Conservation (phyloP, 2,329 filamentous ascomycete species). For the Colletotrichum navitas region DNA sequence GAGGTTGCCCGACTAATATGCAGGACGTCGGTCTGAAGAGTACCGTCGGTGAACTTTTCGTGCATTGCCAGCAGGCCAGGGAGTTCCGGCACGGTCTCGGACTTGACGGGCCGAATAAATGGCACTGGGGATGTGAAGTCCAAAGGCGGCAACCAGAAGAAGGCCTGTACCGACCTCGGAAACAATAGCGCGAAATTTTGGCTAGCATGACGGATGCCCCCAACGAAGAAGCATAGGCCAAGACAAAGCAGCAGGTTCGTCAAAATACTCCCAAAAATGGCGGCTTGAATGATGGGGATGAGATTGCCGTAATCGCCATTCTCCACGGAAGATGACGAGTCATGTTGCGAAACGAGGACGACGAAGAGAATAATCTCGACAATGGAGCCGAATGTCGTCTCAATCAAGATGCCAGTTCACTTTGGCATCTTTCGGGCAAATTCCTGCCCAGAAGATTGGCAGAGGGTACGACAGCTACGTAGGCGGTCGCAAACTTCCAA, state of each 20-base stretch:
- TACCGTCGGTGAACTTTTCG: slow-evolving; percentile 49
- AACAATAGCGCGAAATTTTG: slow-evolving; percentile 75
- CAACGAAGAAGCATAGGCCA: slow-evolving; percentile 75
- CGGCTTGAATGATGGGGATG: slow-evolving; percentile 75
- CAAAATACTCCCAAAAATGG: slow-evolving; percentile 76
- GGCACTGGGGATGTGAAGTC: slow-evolving; percentile 52
- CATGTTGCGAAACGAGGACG: slow-evolving; percentile 63
- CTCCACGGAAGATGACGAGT: slow-evolving; percentile 29
- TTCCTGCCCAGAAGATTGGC: slow-evolving; percentile 68
- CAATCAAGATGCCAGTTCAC: slow-evolving; percentile 66
- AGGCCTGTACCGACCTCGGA: slow-evolving; percentile 76
- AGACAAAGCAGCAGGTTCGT: slow-evolving; percentile 77
- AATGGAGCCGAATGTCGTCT: slow-evolving; percentile 69
- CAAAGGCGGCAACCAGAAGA: slow-evolving; percentile 68
- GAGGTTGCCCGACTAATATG: slow-evolving; percentile 73
- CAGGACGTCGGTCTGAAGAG: slow-evolving; percentile 62
- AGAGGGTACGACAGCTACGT: slow-evolving; percentile 63
- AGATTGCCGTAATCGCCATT: slow-evolving; percentile 52
- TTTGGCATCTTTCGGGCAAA: slow-evolving; percentile 75
- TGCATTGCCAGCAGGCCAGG: slow-evolving; percentile 43
- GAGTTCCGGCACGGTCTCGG: slow-evolving; percentile 45
- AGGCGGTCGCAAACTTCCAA: slow-evolving; percentile 61
- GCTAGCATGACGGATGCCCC: slow-evolving; percentile 69
- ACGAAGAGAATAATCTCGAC: slow-evolving; percentile 79
- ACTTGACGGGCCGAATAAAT: slow-evolving; percentile 54